Base-by-base conservation (phyloP, 768 basidiomycete species). In the Phylloporus rhodoxanthus region DNA sequence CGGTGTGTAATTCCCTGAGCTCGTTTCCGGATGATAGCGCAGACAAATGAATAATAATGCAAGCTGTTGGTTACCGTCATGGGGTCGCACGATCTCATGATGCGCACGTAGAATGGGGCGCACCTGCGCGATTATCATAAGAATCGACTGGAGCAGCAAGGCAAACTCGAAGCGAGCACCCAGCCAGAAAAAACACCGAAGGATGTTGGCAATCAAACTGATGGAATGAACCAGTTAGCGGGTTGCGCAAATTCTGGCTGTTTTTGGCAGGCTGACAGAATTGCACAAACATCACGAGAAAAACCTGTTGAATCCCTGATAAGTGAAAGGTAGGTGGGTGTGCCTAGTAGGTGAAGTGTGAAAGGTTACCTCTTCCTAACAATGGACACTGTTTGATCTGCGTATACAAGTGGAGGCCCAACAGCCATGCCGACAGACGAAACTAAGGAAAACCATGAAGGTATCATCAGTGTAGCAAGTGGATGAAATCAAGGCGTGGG, bases 111-210 rank as follows among this genome's bases (percentile, higher is more conserved):
- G 13, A 26, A 29, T 44, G 51, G 23, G 33, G 59, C 75, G 45
- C 60, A 87, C 89, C 71, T 92, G 90, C 14, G 88, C 81, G 39
- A 85, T 54, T 52, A 92, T 91, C 90, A 92, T 89, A 45, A 92
- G 71, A 48, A 91, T 67, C 15, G 87, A 89, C 67, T 92, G 90
- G 8, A 89, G 56, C n/a, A 92, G 72, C 45, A 92, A 68, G 2
- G 89, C 78, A 40, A 77, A 68, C 70, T 91, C 90, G 65, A 90
- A 92, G 45, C 61, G 85, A 33, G 83, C 72, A 48, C 90, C 90
- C 30, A 92, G 70, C 90, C 90, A 92, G 70, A 91, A 92, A 74
- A 91, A 92, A 66, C 90, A 92, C 60, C 90, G 77, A 21, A 85
- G 85, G 46, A 91, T 89, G 66, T 92, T 92, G 43, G 89, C 87